Evolutionary conservation across 2,329 filamentous ascomycete genomes (phyloP).

Genomic region (Alternaria angustiovoidea): DNA sequence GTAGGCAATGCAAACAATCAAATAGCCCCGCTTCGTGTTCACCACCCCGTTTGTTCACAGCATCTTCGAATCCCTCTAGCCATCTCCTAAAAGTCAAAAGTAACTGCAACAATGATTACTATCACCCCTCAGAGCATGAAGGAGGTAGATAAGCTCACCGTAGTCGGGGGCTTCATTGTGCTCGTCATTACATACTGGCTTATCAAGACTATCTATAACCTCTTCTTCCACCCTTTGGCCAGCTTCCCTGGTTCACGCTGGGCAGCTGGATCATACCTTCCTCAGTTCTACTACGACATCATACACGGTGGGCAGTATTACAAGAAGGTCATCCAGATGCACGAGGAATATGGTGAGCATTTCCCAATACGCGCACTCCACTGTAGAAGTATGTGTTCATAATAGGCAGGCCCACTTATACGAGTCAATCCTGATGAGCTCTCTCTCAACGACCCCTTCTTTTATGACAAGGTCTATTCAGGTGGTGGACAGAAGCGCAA

Average conservation of each 20-base stretch:
- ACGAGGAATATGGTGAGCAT: slow-evolving; percentile 28
- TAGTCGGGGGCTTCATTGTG: not conserved
- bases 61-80: not conserved
- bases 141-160: not conserved
- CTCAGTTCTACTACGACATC: slow-evolving; percentile 23
- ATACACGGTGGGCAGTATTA: slow-evolving; percentile 38
- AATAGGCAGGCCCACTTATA: slow-evolving; percentile 21
- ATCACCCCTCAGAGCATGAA: not conserved
- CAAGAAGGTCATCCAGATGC: slow-evolving; percentile 45
- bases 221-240: slow-evolving; percentile 21
- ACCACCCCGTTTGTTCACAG: not conserved
- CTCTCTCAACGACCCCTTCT: slow-evolving; percentile 18
- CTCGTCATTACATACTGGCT: slow-evolving; percentile 8
- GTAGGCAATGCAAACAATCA: not conserved
- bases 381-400: not conserved
- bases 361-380: not conserved
- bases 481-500: slow-evolving; percentile 5
- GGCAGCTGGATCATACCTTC: slow-evolving; percentile 14
- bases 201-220: slow-evolving; percentile 13
- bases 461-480: not conserved
- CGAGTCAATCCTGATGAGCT: slow-evolving; percentile 19
- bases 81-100: not conserved
- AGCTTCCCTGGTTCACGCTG: slow-evolving; percentile 20
- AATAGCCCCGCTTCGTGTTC: not conserved
- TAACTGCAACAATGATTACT: not conserved